These are phyloP conservation scores for Ogataea pini DNA, from an alignment of 805 yeast genomes.

Conservation along the genomic window DNA sequence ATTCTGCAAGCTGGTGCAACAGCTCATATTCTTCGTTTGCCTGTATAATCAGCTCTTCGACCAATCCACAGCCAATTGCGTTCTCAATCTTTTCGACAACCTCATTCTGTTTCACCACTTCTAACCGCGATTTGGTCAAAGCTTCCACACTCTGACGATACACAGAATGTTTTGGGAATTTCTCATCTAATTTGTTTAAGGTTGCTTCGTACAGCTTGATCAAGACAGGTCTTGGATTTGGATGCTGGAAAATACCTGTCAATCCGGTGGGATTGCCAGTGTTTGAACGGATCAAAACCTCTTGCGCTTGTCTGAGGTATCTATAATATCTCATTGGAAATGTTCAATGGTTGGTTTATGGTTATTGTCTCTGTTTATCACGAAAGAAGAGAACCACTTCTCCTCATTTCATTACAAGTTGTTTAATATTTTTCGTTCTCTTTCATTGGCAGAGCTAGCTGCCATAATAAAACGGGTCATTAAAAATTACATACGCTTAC, in stretches of 20 bases:
- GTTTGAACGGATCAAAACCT: conserved; percentile 54
- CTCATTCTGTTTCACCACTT: conserved; percentile 63
- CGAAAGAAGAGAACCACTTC: too few relatives aligned
- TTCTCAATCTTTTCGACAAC: conserved; percentile 66
- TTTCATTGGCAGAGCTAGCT: conserved; percentile 3
- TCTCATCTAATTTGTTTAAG: conserved; percentile 52
- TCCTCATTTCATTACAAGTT: too few relatives aligned
- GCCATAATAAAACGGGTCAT: background rate
- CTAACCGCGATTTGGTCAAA: conserved; percentile 67
- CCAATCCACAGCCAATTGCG: conserved; percentile 77
- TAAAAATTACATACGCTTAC: background rate
- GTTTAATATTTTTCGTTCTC: conserved; percentile 1
- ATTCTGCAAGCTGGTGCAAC: conserved; percentile 64
- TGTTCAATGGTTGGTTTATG: background rate
- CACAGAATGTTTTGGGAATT: conserved; percentile 71
- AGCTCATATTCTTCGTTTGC: conserved; percentile 78
- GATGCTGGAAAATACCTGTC: conserved; percentile 77
- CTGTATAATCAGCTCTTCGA: conserved; percentile 80
- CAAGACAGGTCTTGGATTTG: conserved; percentile 80
- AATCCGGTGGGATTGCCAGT: conserved; percentile 78
- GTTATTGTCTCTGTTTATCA: background rate
- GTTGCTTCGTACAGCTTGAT: conserved; percentile 71
- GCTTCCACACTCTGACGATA: conserved; percentile 75
- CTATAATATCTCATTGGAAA: conserved; percentile 38
- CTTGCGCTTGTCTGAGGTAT: conserved; percentile 42